Evolutionary conservation across 495 filamentous ascomycete species (phyloP), one percentile per base, ranked within the genome.

Genomic region (Aspergillus affinis): DNA sequence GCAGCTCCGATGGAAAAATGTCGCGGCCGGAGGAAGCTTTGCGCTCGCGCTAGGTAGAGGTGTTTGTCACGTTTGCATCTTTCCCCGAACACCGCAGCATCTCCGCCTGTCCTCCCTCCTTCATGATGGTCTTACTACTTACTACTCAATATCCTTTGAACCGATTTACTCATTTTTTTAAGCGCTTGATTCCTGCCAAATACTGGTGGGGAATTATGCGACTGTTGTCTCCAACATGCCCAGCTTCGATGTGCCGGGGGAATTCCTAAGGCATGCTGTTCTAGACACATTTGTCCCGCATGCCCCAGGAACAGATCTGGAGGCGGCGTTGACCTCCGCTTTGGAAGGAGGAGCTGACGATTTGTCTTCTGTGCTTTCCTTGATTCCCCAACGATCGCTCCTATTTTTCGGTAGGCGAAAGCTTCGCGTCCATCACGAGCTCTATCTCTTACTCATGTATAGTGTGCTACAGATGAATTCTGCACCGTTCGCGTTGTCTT

Each of bases 231-330:
- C 71, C 69, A 66, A 66, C 63, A 80, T 80, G 78, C 66, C 72
- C 63, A 71, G 72, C 30, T 65, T 72, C 59, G 73, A 78, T 44
- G 63, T 75, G 44, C 73, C 75, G 60, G 73, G 76, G 60, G 84
- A 89, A 60, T 86, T 93, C 66, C 77, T 88, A 57, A 84, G 91
- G 59, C 78, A 84, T 74, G 88, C 90, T 17, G 82, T 88, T 48
- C 77, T 97, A 26, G 86, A 88, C 57, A 91, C 92, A 44, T 78
- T 97, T 56, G 82, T 96, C 30, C 93, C 93, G 23, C 78, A 88
- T 59, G 81, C 83, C 32, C 86, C 90, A 46, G 67, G 84, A 45
- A 79, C 92, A 61, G 77, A 86, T 65, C 78, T 92, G 45, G 83
- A 90, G 61, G 79, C 84, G 27, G 77, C 79, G 26, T 71, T 91